A percentile compares a stretch with the other conserved stretches of the same genome.
Evolutionary conservation across 2,329 filamentous ascomycete genomes (phyloP).

Genomic region (Pseudogymnoascus sp.): DNA sequence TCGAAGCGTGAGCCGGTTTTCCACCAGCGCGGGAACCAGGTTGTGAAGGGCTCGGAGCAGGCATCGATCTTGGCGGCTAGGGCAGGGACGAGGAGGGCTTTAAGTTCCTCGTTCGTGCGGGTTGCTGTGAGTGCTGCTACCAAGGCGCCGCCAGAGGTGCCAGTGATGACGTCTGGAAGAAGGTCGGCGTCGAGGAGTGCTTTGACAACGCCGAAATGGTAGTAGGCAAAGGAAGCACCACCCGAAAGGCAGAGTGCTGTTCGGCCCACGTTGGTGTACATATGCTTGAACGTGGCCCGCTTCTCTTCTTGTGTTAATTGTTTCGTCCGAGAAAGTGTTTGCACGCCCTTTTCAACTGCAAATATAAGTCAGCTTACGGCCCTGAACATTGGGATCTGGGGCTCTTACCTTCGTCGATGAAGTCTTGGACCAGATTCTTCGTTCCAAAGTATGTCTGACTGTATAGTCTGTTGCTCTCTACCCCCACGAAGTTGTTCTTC

Average conservation of each 20-base stretch:
- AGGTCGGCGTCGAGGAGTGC: conserved; percentile 79
- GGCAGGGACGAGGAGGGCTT: conserved; percentile 74
- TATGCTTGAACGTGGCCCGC: conserved; percentile 72
- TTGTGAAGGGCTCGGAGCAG: conserved; percentile 67
- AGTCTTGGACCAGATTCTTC: conserved; percentile 88
- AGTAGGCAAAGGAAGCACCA: conserved; percentile 91
- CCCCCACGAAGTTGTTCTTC: conserved; percentile 94
- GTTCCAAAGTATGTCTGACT: conserved; percentile 97
- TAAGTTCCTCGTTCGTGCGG: conserved; percentile 84
- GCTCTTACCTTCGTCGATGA: conserved; percentile 67
- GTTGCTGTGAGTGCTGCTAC: conserved; percentile 83
- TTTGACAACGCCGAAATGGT: conserved; percentile 89
- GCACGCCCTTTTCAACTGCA: conserved; percentile 56
- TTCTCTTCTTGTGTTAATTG: conserved; percentile 68
- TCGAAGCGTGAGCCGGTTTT: conserved; percentile 90
- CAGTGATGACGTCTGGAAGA: conserved; percentile 89
- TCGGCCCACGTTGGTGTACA: conserved; percentile 84
- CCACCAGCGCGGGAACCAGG: conserved; percentile 82
- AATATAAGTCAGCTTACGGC: not conserved
- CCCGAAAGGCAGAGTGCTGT: conserved; percentile 90
- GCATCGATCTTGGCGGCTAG: conserved; percentile 79
- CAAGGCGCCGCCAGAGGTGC: conserved; percentile 87
- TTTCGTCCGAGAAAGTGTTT: conserved; percentile 59
- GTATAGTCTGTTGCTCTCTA: conserved; percentile 91
- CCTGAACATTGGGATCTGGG: conserved; percentile 18